phyloP scores from a whole-genome alignment of 2,329 filamentous ascomycete genomes.

The Aspergillus eucalypticola region DNA sequence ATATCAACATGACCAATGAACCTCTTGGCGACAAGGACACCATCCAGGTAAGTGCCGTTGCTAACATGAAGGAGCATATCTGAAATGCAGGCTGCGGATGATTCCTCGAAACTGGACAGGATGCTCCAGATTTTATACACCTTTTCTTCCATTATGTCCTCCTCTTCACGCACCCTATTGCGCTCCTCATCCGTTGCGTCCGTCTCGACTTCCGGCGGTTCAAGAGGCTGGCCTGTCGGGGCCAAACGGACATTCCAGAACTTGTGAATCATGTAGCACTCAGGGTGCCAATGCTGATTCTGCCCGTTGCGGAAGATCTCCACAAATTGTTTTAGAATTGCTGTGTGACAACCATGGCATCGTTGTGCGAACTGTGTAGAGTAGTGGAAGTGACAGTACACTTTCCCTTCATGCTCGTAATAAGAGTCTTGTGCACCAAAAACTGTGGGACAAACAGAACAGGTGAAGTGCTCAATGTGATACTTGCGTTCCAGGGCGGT shows the following conservation, averaged over 20 bases:
- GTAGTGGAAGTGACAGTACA: slow-evolving; percentile 99
- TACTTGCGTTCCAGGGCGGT: slow-evolving; percentile 97
- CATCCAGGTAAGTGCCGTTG: slow-evolving; percentile 94
- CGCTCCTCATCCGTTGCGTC: slow-evolving; percentile 69
- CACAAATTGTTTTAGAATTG: slow-evolving; percentile 97
- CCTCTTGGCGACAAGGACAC: slow-evolving; percentile 88
- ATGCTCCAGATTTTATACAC: slow-evolving; percentile 99
- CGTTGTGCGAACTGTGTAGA: slow-evolving; percentile 95
- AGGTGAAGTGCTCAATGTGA: slow-evolving; percentile 98
- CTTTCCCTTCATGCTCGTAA: slow-evolving; percentile 94
- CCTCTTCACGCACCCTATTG: slow-evolving; percentile 74
- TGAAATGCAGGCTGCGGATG: slow-evolving; percentile 95
- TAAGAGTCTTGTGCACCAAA: slow-evolving; percentile 98
- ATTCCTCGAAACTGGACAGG: slow-evolving; percentile 94
- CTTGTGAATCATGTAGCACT: slow-evolving; percentile 99
- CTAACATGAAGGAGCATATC: slow-evolving; percentile 99
- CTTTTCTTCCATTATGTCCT: slow-evolving; percentile 96
- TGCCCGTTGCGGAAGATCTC: slow-evolving; percentile 97
- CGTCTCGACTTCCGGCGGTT: slow-evolving; percentile 48
- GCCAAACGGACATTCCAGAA: slow-evolving; percentile 97
- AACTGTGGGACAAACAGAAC: slow-evolving; percentile 93
- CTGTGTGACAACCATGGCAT: slow-evolving; percentile 94
- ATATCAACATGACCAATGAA: slow-evolving; percentile 97
- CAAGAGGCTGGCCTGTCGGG: slow-evolving; percentile 56
- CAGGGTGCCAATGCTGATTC: slow-evolving; percentile 98